These are phyloP conservation scores for Epichloe gansuensis DNA, from an alignment of 2,329 filamentous ascomycete species.

Conservation along the genomic window DNA sequence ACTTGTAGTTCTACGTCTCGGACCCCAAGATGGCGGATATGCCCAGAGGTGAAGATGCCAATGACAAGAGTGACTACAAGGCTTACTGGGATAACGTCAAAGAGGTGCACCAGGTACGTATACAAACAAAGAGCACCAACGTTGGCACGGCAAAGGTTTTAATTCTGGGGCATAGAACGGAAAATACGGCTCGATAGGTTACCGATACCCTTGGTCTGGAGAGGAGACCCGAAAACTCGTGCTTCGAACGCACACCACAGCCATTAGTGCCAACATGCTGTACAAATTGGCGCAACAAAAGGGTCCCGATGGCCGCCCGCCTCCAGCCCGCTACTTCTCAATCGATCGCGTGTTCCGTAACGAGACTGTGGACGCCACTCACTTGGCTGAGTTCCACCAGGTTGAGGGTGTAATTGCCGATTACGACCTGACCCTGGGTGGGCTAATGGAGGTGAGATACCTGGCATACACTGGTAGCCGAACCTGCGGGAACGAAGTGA, in stretches of 20 bases:
- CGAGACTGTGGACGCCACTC: conserved; percentile 91
- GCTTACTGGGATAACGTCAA: conserved; percentile 81
- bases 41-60: conserved; percentile 35
- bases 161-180: conserved; percentile 37
- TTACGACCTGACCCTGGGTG: conserved; percentile 82
- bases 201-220: conserved; percentile 85
- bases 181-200: conserved; percentile 89
- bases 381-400: conserved; percentile 96
- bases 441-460: conserved; percentile 52
- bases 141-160: background rate
- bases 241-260: conserved; percentile 90
- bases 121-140: background rate
- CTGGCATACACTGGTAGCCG: background rate
- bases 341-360: conserved; percentile 98
- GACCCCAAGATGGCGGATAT: conserved; percentile 68
- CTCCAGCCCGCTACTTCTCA: conserved; percentile 84
- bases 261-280: conserved; percentile 80
- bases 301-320: conserved; percentile 52
- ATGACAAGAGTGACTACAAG: conserved; percentile 54
- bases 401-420: conserved; percentile 98
- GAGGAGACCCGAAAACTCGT: conserved; percentile 78
- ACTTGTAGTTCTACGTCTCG: conserved; percentile 67
- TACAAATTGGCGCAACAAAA: conserved; percentile 77
- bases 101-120: conserved; percentile 57
- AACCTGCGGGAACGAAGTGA: no score